Conservation (phyloP, 164 flowering plant genomes). For the Taxillus chinensis region DNA sequence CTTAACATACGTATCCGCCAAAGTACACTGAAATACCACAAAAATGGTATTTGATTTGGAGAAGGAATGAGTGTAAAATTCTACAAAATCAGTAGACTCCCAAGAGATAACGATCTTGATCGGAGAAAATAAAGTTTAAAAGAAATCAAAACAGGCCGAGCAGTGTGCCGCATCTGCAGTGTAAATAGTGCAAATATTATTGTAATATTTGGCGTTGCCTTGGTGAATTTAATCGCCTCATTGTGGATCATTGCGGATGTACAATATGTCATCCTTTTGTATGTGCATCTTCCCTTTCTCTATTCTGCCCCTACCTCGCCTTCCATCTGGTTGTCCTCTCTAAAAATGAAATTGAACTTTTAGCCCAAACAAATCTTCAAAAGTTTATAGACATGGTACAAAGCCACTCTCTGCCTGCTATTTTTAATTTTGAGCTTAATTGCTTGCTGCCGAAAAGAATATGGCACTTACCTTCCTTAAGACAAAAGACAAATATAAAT, state of each 20-base stretch:
- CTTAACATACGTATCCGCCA: too few relatives aligned
- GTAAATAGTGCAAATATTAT: too few relatives aligned
- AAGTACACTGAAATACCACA: too few relatives aligned
- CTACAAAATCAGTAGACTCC: too few relatives aligned
- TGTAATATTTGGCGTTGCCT: too few relatives aligned
- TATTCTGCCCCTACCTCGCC: conserved; percentile 19
- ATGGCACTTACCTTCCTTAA: conserved; percentile 59
- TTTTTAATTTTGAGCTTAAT: neutral
- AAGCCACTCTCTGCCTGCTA: neutral
- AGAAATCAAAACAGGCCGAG: too few relatives aligned
- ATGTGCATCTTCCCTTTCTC: conserved; percentile 67
- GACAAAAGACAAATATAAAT: conserved; percentile 78
- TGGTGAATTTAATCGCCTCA: too few relatives aligned
- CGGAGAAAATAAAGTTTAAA: too few relatives aligned
- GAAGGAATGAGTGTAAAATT: too few relatives aligned
- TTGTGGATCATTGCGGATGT: conserved; percentile 18
- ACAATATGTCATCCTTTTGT: conserved; percentile 49
- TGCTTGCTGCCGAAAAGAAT: neutral
- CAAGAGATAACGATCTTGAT: too few relatives aligned
- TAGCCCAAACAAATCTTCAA: neutral
- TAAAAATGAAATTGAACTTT: conserved; percentile 17
- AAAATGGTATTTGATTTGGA: too few relatives aligned
- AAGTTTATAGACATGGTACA: neutral
- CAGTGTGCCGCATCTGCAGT: too few relatives aligned
- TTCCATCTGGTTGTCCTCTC: conserved; percentile 64